Evolutionary conservation across 768 basidiomycete genomes (phyloP), one percentile per base, ranked within the genome.

Genomic region (Gymnopilus dilepis): DNA sequence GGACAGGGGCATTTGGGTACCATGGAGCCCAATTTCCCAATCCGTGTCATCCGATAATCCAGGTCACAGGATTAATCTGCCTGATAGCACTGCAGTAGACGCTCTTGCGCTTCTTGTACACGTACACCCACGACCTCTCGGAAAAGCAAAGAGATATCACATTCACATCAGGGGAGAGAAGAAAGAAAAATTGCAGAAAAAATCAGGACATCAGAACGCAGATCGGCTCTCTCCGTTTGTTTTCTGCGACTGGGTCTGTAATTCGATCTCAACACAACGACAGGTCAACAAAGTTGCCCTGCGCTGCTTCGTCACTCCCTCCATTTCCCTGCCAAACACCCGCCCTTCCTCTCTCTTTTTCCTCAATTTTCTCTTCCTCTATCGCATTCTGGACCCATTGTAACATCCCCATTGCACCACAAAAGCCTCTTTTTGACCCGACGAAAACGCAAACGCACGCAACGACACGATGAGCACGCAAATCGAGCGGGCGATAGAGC

Each of bases 401-500:
- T 62, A 48, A n/a, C 65, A 56, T n/a, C n/a, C n/a, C n/a, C n/a
- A n/a, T 56, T 52, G 54, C 53, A 34, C 51, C 37, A 56, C 58
- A 54, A 61, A 67, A 37, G 41, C 56, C 50, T 17, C 43, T 30
- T 22, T 28, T 47, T 55, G 60, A 43, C 40, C 54, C 65, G 58
- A 59, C 56, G 22, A 52, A 60, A 59, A 67, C 53, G 59, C 64
- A 64, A 53, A 64, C 66, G 15, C 6, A 37, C 34, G 15, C 34
- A 2, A 37, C 34, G 34, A 37, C 2, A 37, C 62, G 52, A 85
- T 83, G 83, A 78, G 66, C 67, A 78, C 81, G 3, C 87, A 90
- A 65, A 77, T 89, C 59, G 84, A 87, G 70, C 82, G 86, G 72
- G 87, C 87, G 69, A 87, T 89, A 74, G 84, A 83, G 69, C 81